Conservation (phyloP, 78 protist genomes). For the Guillardia theta region DNA sequence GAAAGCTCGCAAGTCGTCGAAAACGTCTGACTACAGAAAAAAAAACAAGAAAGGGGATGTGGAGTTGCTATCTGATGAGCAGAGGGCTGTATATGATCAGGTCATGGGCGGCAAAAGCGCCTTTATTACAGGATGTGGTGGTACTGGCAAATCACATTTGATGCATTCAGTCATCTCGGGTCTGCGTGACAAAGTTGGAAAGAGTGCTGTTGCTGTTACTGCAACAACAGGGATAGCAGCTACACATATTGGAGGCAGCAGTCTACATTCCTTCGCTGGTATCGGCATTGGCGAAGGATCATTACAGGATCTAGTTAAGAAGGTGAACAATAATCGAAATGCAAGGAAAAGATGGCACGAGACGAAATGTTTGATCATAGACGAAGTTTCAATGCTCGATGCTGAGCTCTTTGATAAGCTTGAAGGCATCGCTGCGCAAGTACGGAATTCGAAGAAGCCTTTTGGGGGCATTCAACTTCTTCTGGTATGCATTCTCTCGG, state of each 20-base stretch:
- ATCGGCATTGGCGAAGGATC: conserved; percentile 11
- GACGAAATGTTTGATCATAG: neutral
- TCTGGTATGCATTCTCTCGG: too few species aligned
- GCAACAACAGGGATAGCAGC: conserved; percentile 46
- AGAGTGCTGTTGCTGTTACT: neutral
- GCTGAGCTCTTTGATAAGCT: conserved; percentile 15
- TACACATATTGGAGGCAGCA: neutral
- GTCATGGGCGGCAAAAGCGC: neutral
- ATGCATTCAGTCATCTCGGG: neutral
- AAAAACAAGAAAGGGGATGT: neutral
- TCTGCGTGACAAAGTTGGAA: neutral
- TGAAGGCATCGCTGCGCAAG: neutral
- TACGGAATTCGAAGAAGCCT: neutral
- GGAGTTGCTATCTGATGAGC: neutral
- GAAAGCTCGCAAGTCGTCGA: neutral
- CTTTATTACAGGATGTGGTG: neutral
- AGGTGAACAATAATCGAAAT: neutral
- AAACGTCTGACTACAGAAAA: neutral
- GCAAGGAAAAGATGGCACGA: neutral
- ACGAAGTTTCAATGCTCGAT: conserved; percentile 37
- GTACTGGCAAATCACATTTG: neutral
- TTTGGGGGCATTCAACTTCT: conserved; percentile 39
- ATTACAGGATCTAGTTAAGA: neutral
- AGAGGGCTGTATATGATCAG: neutral
- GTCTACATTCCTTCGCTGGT: conserved; percentile 21